A percentile compares a stretch with the other conserved stretches of the same genome.
Conservation (phyloP, 2,329 filamentous ascomycete genomes). For the Aureobasidium melanogenum region DNA sequence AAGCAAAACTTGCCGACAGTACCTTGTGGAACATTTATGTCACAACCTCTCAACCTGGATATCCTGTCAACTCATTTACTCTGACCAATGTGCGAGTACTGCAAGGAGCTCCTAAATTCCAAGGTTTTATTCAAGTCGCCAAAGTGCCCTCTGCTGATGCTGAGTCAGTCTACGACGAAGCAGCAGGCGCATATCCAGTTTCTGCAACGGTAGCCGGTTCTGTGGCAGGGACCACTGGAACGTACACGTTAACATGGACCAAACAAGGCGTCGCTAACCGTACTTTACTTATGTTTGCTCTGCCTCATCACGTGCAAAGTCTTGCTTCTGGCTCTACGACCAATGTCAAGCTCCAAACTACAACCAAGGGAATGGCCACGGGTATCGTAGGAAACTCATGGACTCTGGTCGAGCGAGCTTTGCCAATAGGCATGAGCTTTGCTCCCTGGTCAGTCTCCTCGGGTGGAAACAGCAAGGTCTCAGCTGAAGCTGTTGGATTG, state of each 20-base stretch:
- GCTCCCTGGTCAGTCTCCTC: constrained; percentile 60
- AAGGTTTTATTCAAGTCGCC: constrained; percentile 71
- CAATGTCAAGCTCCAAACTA: constrained; percentile 59
- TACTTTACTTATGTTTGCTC: constrained; percentile 70
- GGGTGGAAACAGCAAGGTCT: constrained; percentile 31
- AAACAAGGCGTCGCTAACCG: constrained; percentile 56
- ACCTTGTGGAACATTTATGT: constrained; percentile 73
- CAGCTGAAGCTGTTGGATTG: constrained; percentile 32
- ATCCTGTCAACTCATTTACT: constrained; percentile 52
- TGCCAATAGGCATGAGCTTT: constrained; percentile 69
- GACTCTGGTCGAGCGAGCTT: constrained; percentile 65
- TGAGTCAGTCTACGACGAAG: constrained; percentile 64
- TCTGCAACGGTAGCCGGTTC: constrained; percentile 57
- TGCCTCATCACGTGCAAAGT: constrained; percentile 76
- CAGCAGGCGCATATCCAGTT: constrained; percentile 65
- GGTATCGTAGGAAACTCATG: constrained; percentile 64
- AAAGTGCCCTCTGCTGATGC: constrained; percentile 57
- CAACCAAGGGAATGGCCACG: constrained; percentile 74
- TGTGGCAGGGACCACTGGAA: constrained; percentile 50
- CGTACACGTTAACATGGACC: constrained; percentile 65
- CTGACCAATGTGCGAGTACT: constrained; percentile 58
- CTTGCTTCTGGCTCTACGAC: constrained; percentile 53
- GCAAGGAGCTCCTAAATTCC: constrained; percentile 58
- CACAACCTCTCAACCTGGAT: constrained; percentile 44
- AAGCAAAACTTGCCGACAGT: constrained; percentile 61